Evolutionary conservation across 2,329 filamentous ascomycete species (phyloP).

Genomic region (Endothia cerciana): DNA sequence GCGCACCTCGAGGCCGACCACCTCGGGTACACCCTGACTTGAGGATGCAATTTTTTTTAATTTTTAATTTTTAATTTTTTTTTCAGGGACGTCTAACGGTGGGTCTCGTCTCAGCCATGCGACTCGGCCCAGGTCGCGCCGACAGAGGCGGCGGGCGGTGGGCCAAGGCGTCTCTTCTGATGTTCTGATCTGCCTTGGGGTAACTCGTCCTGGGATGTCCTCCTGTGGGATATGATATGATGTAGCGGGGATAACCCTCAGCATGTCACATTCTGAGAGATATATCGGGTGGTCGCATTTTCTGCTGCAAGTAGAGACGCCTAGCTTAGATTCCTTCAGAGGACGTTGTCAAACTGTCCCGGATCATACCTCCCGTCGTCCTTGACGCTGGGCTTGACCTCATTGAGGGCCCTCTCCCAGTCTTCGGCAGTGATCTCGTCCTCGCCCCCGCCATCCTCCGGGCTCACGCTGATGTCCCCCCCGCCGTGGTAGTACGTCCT

Average conservation of each 20-base stretch:
- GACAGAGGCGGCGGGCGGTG: too few relatives aligned
- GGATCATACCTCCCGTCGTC: slow-evolving; percentile 46
- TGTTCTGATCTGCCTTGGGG: too few relatives aligned
- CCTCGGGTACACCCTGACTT: not conserved
- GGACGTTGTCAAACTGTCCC: slow-evolving; percentile 23
- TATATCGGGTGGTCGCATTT: not conserved
- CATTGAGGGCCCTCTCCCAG: slow-evolving; percentile 56
- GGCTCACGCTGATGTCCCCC: slow-evolving; percentile 30
- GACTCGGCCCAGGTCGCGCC: too few relatives aligned
- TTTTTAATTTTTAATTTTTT: too few relatives aligned
- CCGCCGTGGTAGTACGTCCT: slow-evolving; percentile 33
- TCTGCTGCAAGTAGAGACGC: not conserved
- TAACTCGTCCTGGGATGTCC: not conserved
- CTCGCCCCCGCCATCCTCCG: slow-evolving; percentile 36
- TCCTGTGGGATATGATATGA: not conserved
- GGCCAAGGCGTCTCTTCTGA: too few relatives aligned
- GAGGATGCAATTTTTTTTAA: too few relatives aligned
- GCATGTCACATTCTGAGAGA: not conserved
- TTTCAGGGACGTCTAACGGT: not conserved
- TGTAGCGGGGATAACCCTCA: not conserved
- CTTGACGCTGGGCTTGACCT: slow-evolving; percentile 55
- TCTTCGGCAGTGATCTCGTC: slow-evolving; percentile 46
- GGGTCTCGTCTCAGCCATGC: not conserved
- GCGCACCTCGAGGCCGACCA: not conserved
- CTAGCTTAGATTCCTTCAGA: slow-evolving; percentile 3